Conservation (phyloP, 2,329 filamentous ascomycete genomes). For the Diaporthe longicolla region DNA sequence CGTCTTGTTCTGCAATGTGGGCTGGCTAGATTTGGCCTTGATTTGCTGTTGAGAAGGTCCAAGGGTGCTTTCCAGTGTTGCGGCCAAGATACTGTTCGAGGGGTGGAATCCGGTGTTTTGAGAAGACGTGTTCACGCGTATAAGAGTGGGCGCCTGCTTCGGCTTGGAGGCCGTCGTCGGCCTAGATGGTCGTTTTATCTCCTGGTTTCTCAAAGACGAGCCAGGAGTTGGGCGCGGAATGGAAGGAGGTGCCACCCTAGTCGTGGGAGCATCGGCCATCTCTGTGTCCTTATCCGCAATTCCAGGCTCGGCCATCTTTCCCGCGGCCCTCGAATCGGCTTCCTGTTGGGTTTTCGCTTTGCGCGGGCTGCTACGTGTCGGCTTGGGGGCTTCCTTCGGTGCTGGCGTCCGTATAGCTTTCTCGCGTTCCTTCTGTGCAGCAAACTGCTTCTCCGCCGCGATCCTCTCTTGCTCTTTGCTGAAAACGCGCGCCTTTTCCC, state of each 20-base stretch:
- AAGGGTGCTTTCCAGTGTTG: conserved; percentile 71
- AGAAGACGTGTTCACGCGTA: conserved; percentile 77
- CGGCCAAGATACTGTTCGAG: conserved; percentile 69
- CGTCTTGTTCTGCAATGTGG: conserved; percentile 72
- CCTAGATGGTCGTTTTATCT: conserved; percentile 72
- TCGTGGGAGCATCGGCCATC: conserved; percentile 68
- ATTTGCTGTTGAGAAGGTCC: conserved; percentile 59
- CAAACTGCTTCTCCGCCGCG: conserved; percentile 65
- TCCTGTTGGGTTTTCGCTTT: conserved; percentile 56
- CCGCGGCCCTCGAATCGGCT: conserved; percentile 52
- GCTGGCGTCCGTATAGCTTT: conserved; percentile 51
- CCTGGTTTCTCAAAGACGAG: conserved; percentile 64
- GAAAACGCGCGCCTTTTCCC: conserved; percentile 74
- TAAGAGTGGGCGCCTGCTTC: conserved; percentile 79
- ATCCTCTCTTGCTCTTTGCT: conserved; percentile 70
- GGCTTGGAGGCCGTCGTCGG: conserved; percentile 70
- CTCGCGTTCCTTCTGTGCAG: conserved; percentile 68
- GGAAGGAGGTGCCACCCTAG: conserved; percentile 71
- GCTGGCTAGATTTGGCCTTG: conserved; percentile 77
- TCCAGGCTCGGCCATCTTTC: conserved; percentile 50
- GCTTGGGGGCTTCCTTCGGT: conserved; percentile 59
- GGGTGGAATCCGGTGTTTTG: conserved; percentile 73
- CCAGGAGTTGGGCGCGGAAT: conserved; percentile 66
- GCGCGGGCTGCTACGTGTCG: conserved; percentile 66
- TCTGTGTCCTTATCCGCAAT: conserved; percentile 62